Conservation (phyloP, 106 monocot genomes). For the Hemerocallis citrina region DNA sequence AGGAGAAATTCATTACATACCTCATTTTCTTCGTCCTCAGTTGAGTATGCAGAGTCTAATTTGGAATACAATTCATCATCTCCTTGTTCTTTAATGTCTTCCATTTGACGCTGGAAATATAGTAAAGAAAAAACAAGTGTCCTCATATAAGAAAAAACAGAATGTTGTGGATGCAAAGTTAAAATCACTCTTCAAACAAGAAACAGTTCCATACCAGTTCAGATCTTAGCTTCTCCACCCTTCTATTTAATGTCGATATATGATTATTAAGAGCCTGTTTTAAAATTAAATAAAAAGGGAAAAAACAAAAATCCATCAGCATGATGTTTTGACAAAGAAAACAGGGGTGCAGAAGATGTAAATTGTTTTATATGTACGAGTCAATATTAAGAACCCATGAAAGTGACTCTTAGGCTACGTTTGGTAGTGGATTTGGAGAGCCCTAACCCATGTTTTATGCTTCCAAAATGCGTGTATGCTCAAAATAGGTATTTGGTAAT, state of each 20-base stretch:
- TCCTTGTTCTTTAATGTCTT: slow-evolving; percentile 50
- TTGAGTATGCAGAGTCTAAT: slow-evolving; percentile 55
- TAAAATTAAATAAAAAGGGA: background rate
- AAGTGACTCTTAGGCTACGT: too few relatives aligned
- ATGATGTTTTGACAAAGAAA: too few relatives aligned
- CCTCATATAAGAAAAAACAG: background rate
- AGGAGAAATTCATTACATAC: too few relatives aligned
- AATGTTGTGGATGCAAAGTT: background rate
- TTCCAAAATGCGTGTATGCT: too few relatives aligned
- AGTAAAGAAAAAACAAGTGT: background rate
- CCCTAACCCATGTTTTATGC: too few relatives aligned
- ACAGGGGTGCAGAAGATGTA: too few relatives aligned
- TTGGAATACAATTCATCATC: slow-evolving; percentile 71
- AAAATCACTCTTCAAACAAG: background rate
- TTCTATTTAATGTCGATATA: slow-evolving; percentile 37
- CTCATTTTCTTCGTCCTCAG: slow-evolving; percentile 79
- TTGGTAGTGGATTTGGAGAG: too few relatives aligned
- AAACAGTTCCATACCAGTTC: slow-evolving; percentile 55
- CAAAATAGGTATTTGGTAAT: too few relatives aligned
- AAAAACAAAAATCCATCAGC: too few relatives aligned
- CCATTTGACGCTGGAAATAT: slow-evolving; percentile 54
- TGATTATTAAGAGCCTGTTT: slow-evolving; percentile 67
- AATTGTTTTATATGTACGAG: too few relatives aligned
- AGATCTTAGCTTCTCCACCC: slow-evolving; percentile 58
- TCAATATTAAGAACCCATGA: too few relatives aligned